A percentile compares a stretch with the other conserved stretches of the same genome.
Evolutionary conservation across 495 filamentous ascomycete species (phyloP).

Genomic region (Aspergillus taichungensis): DNA sequence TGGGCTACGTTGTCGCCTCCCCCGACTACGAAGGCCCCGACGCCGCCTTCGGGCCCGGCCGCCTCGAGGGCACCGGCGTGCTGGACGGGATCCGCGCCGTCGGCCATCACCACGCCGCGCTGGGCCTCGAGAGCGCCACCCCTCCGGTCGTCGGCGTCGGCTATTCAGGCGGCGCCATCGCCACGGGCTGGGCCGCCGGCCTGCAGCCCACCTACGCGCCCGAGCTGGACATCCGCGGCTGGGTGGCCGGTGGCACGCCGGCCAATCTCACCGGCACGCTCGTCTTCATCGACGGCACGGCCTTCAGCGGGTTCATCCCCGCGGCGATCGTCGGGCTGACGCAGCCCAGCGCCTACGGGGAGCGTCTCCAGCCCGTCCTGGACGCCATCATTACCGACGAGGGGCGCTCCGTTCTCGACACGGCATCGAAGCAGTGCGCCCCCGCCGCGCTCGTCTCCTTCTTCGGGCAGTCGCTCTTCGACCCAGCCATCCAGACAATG

Average conservation of each 20-base stretch:
- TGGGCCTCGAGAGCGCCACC: conserved; percentile 12
- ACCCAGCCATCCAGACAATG: conserved; percentile 17
- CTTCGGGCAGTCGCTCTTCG: conserved; percentile 16
- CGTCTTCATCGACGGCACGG: conserved; percentile 16
- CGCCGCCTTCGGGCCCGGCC: conserved; percentile 22
- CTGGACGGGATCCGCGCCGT: conserved; percentile 30
- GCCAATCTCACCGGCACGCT: conserved; percentile 25
- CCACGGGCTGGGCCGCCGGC: conserved; percentile 45
- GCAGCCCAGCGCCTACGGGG: conserved; percentile 23
- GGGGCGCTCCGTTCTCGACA: conserved; percentile 10
- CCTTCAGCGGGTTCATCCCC: conserved; percentile 23
- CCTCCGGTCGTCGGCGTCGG: conserved; percentile 31
- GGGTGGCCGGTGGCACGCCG: conserved; percentile 40
- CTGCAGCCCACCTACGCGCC: conserved; percentile 45
- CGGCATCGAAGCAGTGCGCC: conserved; percentile 12
- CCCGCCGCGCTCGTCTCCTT: conserved; percentile 14
- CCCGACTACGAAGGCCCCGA: conserved; percentile 30
- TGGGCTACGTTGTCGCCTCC: conserved; percentile 25
- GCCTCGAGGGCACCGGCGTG: conserved; percentile 24
- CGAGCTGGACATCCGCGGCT: conserved; percentile 42
- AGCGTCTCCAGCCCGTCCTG: conserved; percentile 17
- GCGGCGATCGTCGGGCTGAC: conserved; percentile 20
- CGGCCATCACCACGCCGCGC: conserved; percentile 10
- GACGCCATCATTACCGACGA: conserved; percentile 13
- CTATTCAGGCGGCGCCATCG: conserved; percentile 50